Evolutionary conservation across 2,329 filamentous ascomycete genomes (phyloP), one percentile per base, ranked within the genome.

Genomic region (Dichotomopilus funicola): DNA sequence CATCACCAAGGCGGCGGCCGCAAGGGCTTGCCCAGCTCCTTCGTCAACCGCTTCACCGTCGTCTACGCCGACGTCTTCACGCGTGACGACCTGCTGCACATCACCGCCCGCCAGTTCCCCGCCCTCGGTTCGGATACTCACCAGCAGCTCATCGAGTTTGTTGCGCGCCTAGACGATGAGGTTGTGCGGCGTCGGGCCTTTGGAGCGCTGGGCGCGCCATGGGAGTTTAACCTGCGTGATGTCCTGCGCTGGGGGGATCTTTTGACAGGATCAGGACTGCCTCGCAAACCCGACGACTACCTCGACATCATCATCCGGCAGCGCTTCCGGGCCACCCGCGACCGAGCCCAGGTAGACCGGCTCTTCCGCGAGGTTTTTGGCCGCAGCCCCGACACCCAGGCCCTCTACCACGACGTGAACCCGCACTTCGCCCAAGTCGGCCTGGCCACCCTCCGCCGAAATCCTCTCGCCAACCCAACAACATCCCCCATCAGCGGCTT

Each of bases 11-110:
- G 94, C 55, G 92, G 94, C 60, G 94, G 94, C 8, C 83, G 94
- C 63, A 99, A 99, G 71, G 94, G 94, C 41, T 75, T 99, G 38
- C 94, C 94, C 1, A 88, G 88, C 55, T 97, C 94, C 1, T 99
- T 99, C 66, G 94, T 99, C 59, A 97, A 99, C 69, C 88, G 95
- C 46, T 99, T 99, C 69, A 94, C 95, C 40, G 92, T 99, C 13
- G 95, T 99, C 0, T 97, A 97, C 71, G 91, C 94, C 56, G 94
- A 99, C 66, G 82, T 91, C 4, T 94, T 99, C 68, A 87, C 81
- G 12, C 78, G 87, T 33, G 80, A 89, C 36, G 94, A 99, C 73
- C 73, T 99, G 57, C 79, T 86, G 57, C 75, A 87, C 47, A 97
- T 99, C 60, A 95, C 91, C 47, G 77, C 79, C 33, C 87, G 87